Evolutionary conservation across 140 eudicot genomes (phyloP).

Genomic region (Ambrosia hybrid): DNA sequence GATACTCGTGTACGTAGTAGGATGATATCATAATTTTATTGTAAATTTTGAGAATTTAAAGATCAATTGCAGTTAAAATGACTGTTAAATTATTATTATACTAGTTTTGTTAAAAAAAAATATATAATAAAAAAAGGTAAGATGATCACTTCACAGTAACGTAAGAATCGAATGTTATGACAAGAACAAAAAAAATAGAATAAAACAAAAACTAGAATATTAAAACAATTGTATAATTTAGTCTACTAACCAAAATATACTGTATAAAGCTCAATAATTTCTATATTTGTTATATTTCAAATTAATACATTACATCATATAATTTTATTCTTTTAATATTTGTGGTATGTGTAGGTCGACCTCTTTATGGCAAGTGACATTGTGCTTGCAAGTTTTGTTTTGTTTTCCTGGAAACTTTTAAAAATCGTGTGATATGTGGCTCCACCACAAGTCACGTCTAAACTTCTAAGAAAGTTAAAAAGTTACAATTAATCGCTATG

Average conservation of each 20-base stretch:
- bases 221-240: neutral
- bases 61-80: neutral
- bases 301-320: neutral
- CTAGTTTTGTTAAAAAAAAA: neutral
- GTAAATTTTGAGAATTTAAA: too few relatives aligned
- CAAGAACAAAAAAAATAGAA: neutral
- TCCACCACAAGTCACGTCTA: too few relatives aligned
- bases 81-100: neutral
- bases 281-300: neutral
- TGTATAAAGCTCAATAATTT: neutral
- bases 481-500: constrained; percentile 42
- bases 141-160: neutral
- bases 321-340: neutral
- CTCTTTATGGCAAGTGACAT: constrained; percentile 35
- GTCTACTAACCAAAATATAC: neutral
- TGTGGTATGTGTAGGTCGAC: neutral
- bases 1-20: too few relatives aligned
- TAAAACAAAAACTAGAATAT: neutral
- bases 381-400: constrained; percentile 48
- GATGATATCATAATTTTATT: too few relatives aligned
- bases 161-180: neutral
- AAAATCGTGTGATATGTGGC: too few relatives aligned
- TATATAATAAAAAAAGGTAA: neutral
- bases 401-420: too few relatives aligned
- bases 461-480: too few relatives aligned